phyloP scores from a whole-genome alignment of 1,139 yeast species.

The Suhomyces terraborum region DNA sequence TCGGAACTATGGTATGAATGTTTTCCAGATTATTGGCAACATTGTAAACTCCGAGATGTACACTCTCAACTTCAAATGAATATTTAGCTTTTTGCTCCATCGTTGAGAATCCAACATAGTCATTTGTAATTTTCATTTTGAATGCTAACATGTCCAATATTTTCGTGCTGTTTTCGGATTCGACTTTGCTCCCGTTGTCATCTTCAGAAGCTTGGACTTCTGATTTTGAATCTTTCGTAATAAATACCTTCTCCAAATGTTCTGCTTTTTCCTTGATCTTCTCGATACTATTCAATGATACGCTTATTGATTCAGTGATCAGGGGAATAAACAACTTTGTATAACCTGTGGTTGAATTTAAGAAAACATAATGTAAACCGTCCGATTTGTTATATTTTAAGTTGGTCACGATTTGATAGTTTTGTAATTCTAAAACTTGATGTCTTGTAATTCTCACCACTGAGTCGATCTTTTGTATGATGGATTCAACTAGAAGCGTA shows the following conservation, averaged over 20 bases:
- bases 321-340: conserved; percentile 37
- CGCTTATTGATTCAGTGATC: conserved; percentile 25
- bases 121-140: conserved; percentile 32
- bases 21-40: conserved; percentile 21
- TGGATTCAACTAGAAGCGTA: conserved; percentile 21
- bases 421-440: conserved; percentile 31
- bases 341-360: conserved; percentile 33
- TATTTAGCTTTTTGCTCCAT: conserved; percentile 34
- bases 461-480: conserved; percentile 26
- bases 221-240: background rate
- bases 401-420: conserved; percentile 31
- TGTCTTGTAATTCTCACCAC: conserved; percentile 16
- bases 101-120: conserved; percentile 41
- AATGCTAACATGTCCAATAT: conserved; percentile 22
- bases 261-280: conserved; percentile 19
- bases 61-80: conserved; percentile 37
- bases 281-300: conserved; percentile 13
- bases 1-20: conserved; percentile 22
- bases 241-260: conserved; percentile 13
- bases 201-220: background rate
- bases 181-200: background rate
- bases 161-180: background rate
- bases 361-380: conserved; percentile 22
- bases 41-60: conserved; percentile 25
- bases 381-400: conserved; percentile 21